Percentiles rank a stretch among this genome's conserved stretches.
Evolutionary conservation across 1,284 basidiomycete species (phyloP).

Genomic region (Schizophyllum commune): DNA sequence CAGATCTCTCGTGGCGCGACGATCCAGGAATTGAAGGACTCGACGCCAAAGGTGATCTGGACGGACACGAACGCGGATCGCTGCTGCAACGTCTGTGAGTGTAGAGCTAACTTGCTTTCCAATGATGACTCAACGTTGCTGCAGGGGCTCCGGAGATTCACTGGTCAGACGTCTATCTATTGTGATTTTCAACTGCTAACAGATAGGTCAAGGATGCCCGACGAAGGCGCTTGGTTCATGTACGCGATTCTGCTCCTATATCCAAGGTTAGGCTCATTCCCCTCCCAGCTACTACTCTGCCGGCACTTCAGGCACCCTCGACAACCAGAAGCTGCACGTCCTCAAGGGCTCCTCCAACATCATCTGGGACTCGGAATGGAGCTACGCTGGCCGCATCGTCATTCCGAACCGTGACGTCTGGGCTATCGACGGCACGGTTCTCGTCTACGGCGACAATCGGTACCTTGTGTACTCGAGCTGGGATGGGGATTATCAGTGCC

Average conservation of each 20-base stretch:
- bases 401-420: constrained; percentile 28
- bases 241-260: constrained; percentile 8
- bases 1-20: constrained; percentile 31
- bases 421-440: constrained; percentile 28
- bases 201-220: constrained; percentile 14
- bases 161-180: constrained; percentile 14
- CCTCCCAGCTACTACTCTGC: constrained; percentile 27
- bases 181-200: neutral
- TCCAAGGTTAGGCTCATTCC: neutral
- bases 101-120: neutral
- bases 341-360: constrained; percentile 26
- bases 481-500: constrained; percentile 26
- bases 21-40: constrained; percentile 28
- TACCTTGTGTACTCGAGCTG: constrained; percentile 30
- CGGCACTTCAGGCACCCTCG: constrained; percentile 24
- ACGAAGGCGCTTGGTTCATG: constrained; percentile 27
- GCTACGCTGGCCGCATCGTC: constrained; percentile 23
- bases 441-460: constrained; percentile 17
- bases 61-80: constrained; percentile 26
- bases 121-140: neutral
- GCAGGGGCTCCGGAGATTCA: constrained; percentile 29
- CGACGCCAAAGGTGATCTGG: constrained; percentile 28
- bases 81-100: constrained; percentile 30
- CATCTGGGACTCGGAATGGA: constrained; percentile 29
- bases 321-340: constrained; percentile 27